Percentiles rank a stretch among this genome's conserved stretches.
phyloP scores from a whole-genome alignment of 805 yeast species.

The Torulaspora maleeae region DNA sequence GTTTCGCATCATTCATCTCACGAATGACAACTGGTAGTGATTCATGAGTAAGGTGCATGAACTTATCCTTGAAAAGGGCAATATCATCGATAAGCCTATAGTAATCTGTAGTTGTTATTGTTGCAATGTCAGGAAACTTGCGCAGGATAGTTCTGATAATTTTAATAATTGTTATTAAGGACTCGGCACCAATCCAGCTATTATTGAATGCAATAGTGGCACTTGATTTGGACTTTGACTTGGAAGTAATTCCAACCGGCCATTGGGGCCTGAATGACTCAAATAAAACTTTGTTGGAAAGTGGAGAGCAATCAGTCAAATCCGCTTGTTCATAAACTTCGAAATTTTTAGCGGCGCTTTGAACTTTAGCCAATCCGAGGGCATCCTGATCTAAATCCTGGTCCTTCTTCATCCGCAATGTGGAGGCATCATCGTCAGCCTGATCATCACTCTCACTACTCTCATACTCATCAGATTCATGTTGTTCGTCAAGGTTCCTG shows the following conservation, averaged over 20 bases:
- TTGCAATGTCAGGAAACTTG: slow-evolving; percentile 26
- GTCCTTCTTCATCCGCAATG: neutral
- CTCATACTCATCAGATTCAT: slow-evolving; percentile 4
- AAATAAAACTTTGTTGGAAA: slow-evolving; percentile 20
- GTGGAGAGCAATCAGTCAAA: slow-evolving; percentile 14
- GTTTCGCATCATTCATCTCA: slow-evolving; percentile 6
- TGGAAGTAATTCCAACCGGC: slow-evolving; percentile 30
- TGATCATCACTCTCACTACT: slow-evolving; percentile 2
- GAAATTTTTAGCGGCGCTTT: slow-evolving; percentile 13
- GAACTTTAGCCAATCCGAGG: slow-evolving; percentile 5
- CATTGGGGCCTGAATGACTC: slow-evolving; percentile 23
- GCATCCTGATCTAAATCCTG: slow-evolving; percentile 2
- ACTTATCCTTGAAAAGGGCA: slow-evolving; percentile 17
- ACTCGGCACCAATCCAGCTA: slow-evolving; percentile 28
- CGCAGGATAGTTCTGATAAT: slow-evolving; percentile 19
- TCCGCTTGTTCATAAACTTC: slow-evolving; percentile 29
- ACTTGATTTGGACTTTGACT: slow-evolving; percentile 22
- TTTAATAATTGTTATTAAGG: slow-evolving; percentile 20
- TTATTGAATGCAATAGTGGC: slow-evolving; percentile 13
- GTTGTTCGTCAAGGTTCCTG: neutral
- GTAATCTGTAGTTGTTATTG: slow-evolving; percentile 26
- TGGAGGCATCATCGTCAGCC: neutral
- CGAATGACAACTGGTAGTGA: slow-evolving; percentile 17
- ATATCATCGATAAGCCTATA: slow-evolving; percentile 18
- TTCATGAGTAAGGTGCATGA: slow-evolving; percentile 8